Base-by-base conservation (phyloP, 2,329 filamentous ascomycete species). In the Arthroderma sp. region DNA sequence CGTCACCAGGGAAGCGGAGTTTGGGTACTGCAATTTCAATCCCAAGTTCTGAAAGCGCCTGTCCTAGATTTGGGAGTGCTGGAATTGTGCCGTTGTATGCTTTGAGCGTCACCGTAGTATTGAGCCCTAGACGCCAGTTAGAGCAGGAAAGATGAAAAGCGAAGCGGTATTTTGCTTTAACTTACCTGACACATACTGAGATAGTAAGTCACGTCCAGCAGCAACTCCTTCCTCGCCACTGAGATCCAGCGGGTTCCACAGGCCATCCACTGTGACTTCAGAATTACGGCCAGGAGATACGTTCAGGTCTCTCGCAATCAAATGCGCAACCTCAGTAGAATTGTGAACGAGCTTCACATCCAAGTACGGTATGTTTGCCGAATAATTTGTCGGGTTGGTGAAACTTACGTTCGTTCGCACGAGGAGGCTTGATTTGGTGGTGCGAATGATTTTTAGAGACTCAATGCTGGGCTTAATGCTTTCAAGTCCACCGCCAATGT, bases 301-400 rank as follows among this genome's bases (percentile, higher is more conserved):
- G 5, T 70, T 64, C 15, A 88, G 57, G 54, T 88, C 69, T 45
- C 71, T 69, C 2, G 79, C 76, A 0, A 74, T 82, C 8, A 83
- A 80, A 59, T 89, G 82, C 30, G 84, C 91, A 31, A 98, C 68
- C 5, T 83, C 60, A 0, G 81, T 81, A 7, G 73, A 78, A 54
- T 93, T 88, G 54, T 78, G 79, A 29, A 84, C 61, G 36, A 96
- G 66, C 50, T 87, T 77, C 37, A 94, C 73, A 58, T 83, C 87
- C 51, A 86, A 65, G 50, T 79, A 89, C 1, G 89, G 89, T n/a
- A 96, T 71, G 2, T 70, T 71, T 3, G 86, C 88, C 4, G 84
- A 80, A 61, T 96, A 95, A 3, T 80, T 74, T 0, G 88, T 94
- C 1, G 89, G 88, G 57, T 98, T 98, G 3, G 85, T 93, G 48